phyloP scores from a whole-genome alignment of 2,329 filamentous ascomycete genomes.

The Aspergillus ochraceus region DNA sequence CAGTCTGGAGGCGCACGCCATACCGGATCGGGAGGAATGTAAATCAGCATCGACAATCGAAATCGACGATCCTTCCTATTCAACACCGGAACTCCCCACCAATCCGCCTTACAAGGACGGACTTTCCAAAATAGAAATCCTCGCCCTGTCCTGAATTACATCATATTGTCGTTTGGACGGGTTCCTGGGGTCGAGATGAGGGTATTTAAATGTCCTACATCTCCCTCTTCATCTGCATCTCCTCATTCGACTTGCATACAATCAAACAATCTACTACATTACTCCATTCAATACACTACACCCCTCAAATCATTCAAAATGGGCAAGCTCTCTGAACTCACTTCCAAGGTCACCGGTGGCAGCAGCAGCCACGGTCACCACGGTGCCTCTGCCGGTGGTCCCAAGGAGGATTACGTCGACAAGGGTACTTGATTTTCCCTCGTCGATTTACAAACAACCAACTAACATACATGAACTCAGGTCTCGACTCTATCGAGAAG shows the following conservation, averaged over 20 bases:
- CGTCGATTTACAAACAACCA: background rate
- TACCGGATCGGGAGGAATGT: background rate
- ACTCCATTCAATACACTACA: background rate
- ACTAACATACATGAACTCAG: slow-evolving; percentile 23
- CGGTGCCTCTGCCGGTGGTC: slow-evolving; percentile 3
- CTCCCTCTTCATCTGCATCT: background rate
- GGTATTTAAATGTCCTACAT: background rate
- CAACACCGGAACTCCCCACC: background rate
- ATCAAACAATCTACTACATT: background rate
- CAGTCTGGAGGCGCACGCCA: background rate
- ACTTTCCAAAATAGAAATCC: too few species aligned
- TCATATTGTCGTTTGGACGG: background rate
- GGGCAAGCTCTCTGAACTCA: slow-evolving; percentile 31
- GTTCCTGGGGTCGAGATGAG: background rate
- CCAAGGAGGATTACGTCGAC: slow-evolving; percentile 50
- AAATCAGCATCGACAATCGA: background rate
- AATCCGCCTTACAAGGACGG: background rate
- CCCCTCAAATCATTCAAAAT: slow-evolving; percentile 16
- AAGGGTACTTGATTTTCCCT: slow-evolving; percentile 40
- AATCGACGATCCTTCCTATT: background rate
- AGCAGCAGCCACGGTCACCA: slow-evolving; percentile 4
- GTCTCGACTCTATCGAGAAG: slow-evolving; percentile 48
- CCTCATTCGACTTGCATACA: background rate
- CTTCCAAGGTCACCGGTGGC: slow-evolving; percentile 29
- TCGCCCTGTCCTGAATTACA: background rate